These are phyloP conservation scores for Phytophthora palmivora DNA, from an alignment of 352 stramenopile species.

Conservation along the genomic window DNA sequence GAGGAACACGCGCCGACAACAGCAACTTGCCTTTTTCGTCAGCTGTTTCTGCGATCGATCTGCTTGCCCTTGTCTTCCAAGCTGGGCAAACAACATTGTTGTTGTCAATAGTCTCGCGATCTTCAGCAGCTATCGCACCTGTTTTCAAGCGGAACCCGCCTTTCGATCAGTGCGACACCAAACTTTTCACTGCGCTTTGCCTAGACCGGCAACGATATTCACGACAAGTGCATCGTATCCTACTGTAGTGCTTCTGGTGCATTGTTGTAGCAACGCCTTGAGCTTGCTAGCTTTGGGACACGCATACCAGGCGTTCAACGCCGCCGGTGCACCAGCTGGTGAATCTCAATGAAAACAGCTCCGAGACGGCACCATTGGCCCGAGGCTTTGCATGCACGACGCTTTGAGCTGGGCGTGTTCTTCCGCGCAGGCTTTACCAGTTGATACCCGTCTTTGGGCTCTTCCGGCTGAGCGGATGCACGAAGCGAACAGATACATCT, in stretches of 20 bases:
- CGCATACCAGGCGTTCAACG: constrained; percentile 26
- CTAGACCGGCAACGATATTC: background rate
- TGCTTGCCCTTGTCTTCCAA: constrained; percentile 16
- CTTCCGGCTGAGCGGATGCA: constrained; percentile 31
- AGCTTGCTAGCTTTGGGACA: constrained; percentile 31
- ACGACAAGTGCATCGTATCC: background rate
- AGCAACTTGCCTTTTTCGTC: constrained; percentile 36
- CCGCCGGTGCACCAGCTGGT: constrained; percentile 24
- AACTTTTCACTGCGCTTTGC: constrained; percentile 35
- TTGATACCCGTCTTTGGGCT: constrained; percentile 20
- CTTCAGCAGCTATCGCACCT: constrained; percentile 38
- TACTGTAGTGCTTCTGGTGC: background rate
- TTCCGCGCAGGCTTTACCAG: constrained; percentile 18
- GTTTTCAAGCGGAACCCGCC: constrained; percentile 32
- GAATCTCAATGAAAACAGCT: constrained; percentile 33
- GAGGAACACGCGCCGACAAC: constrained; percentile 29
- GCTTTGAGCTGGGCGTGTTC: constrained; percentile 35
- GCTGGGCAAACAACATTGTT: constrained; percentile 7
- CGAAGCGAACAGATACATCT: background rate
- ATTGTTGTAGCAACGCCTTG: background rate
- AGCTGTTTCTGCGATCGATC: constrained; percentile 39
- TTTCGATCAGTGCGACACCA: constrained; percentile 24
- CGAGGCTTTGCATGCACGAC: constrained; percentile 13
- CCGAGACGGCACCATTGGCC: background rate
- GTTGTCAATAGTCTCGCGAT: constrained; percentile 14